Base-by-base conservation (phyloP, 371 early-diverging fungal species). In the Mucor plumbeus region DNA sequence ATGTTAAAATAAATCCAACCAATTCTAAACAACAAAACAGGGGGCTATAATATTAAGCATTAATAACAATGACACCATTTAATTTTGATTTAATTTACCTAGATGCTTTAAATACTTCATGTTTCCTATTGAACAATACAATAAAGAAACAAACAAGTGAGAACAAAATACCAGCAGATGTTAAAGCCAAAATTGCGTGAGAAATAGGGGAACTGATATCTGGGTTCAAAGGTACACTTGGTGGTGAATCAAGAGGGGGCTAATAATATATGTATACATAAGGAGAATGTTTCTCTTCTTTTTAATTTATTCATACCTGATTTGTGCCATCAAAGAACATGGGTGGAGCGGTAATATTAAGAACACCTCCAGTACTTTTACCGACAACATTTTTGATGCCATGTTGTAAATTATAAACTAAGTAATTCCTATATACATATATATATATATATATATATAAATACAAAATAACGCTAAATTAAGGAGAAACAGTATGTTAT, bases 21-120 rank as follows among this genome's bases (percentile, higher is more conserved):
- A 87, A 64, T 58, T 87, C 88, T 33, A 87, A 60, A 47, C 85
- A 86, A 56, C 88, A 87, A 36, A 87, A 87, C 54, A 86, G 43
- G 11, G 88, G 88, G 31, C 88, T 87, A 63, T n/a, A 19, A 26
- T 26, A 26, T 26, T 44, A 17, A 7, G 11, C 21, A 13, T 15
- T 54, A n/a, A 1, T 53, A 5, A 40, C 17, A 26, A 17, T 33
- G 10, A 17, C 41, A 50, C 40, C 21, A n/a, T 21, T 35, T 19
- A 43, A 36, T 21, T 14, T 15, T 15, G 43, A 5, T 0, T n/a
- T 13, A 1, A 14, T 13, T 44, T 86, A 81, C 87, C 87, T 87
- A 21, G 86, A 81, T 1, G 85, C 86, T 50, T 87, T 87, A 43
- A 87, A 86, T 1, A 86, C 81, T 33, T 82, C 79, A 36, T 84